Evolutionary conservation across 2,329 filamentous ascomycete genomes (phyloP), one percentile per base, ranked within the genome.

Genomic region (Colletotrichum cereale): DNA sequence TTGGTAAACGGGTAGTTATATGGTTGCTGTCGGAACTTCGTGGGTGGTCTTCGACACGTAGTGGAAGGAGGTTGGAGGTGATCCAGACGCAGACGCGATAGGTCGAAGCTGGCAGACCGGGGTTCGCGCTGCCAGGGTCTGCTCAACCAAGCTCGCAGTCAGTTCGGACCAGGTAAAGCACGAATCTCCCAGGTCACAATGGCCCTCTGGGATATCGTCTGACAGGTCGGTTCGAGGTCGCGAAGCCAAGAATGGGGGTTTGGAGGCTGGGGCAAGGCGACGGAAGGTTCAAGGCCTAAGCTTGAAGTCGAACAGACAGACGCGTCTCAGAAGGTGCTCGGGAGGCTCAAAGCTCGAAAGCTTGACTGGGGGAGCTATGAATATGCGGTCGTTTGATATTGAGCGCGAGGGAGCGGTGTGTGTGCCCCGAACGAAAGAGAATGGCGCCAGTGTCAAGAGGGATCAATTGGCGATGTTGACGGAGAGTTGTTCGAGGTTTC

Each of bases 281-380:
- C 16, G 31, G 34, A 66, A 66, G 62, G 67, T 34, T 58, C 68
- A 36, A 24, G 65, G 58, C 58, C 65, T 52, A 64, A 64, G 65
- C 65, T 64, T 31, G 69, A 34, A 29, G 42, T 57, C n/a, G 56
- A 36, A 60, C 12, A 58, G 38, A 44, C 64, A 57, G 68, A 72
- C 69, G 69, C 69, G 69, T 72, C 69, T 72, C 66, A 64, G 65
- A 69, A 60, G 58, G 65, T 62, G 60, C 53, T 60, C 60, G 60
- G 66, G 24, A 64, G 36, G 34, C 57, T 52, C 68, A 62, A 71
- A 62, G 65, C 69, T 72, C 26, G 38, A 36, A 69, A 72, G 66
- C 60, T 72, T 69, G 53, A 69, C 36, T 31, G 26, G 6, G 5
- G 31, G 18, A 60, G 60, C 52, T 68, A 18, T 53, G 10, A 16